Conservation (phyloP, 2,329 filamentous ascomycete genomes). For the Colletotrichum agaves region DNA sequence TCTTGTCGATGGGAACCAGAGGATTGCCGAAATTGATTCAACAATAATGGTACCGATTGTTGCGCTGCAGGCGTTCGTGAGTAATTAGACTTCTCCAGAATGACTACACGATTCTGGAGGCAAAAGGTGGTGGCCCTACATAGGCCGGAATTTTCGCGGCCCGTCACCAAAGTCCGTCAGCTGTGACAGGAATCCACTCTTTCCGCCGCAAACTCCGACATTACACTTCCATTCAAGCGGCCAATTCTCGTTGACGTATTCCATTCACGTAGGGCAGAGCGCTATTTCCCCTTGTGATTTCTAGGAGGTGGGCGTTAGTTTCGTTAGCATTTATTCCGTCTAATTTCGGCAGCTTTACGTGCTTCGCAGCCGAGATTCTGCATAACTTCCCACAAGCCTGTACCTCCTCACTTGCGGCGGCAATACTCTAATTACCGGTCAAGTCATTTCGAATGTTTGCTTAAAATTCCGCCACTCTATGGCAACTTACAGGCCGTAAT, state of each 20-base stretch:
- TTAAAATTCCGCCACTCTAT: constrained; percentile 1
- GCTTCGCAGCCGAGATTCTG: no score
- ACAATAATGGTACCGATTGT: constrained; percentile 12
- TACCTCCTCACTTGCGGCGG: no score
- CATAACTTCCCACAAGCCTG: no score
- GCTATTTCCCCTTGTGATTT: no score
- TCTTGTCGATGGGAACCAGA: background rate
- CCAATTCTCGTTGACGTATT: constrained; percentile 1
- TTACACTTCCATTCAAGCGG: constrained; percentile 9
- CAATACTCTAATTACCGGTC: no score
- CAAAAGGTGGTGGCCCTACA: constrained; percentile 14
- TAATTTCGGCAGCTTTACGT: no score
- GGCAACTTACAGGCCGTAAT: constrained; percentile 2
- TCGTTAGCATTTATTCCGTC: no score
- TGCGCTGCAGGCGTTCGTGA: background rate
- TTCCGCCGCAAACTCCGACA: constrained; percentile 34
- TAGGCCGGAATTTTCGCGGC: constrained; percentile 30
- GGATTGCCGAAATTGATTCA: background rate
- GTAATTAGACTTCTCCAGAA: constrained; percentile 2
- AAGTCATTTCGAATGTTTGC: background rate
- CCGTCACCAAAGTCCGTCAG: constrained; percentile 33
- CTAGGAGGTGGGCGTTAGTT: no score
- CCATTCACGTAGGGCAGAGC: background rate
- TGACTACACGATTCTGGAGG: constrained; percentile 28
- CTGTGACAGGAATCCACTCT: constrained; percentile 5